These are phyloP conservation scores for Gracilariopsis chorda DNA, from an alignment of 23 red algal genomes.

Conservation along the genomic window DNA sequence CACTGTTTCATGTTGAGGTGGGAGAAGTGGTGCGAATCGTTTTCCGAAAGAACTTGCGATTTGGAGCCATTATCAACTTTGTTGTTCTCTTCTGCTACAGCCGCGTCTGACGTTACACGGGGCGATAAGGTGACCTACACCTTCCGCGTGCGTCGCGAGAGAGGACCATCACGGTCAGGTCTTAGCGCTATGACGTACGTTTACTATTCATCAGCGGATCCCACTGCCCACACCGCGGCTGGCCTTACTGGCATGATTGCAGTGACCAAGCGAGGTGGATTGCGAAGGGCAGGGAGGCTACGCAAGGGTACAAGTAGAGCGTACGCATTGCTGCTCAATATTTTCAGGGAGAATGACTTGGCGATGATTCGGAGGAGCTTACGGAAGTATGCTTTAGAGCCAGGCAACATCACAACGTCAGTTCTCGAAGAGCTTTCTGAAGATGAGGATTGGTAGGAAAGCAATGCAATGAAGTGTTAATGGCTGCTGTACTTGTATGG, in stretches of 20 bases:
- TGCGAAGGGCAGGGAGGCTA: background rate
- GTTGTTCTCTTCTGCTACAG: background rate
- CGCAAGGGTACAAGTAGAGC: constrained; percentile 6
- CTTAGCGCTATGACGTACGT: constrained; percentile 6
- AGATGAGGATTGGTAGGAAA: constrained; percentile 34
- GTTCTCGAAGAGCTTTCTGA: background rate
- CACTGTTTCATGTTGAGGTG: constrained; percentile 24
- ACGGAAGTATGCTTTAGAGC: background rate
- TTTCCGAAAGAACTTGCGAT: constrained; percentile 15
- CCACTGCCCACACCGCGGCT: constrained; percentile 33
- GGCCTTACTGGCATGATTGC: constrained; percentile 40
- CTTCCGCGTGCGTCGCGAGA: constrained; percentile 8
- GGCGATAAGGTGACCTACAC: constrained; percentile 10
- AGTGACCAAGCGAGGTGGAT: background rate
- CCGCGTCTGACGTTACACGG: background rate
- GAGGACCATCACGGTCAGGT: background rate
- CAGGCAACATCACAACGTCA: background rate
- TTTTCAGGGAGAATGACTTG: constrained; percentile 23
- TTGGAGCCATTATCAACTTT: constrained; percentile 4
- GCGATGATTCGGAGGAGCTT: constrained; percentile 29
- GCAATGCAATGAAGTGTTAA: constrained; percentile 31
- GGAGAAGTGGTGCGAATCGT: background rate
- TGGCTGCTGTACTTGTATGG: constrained; percentile 43
- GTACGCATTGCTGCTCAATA: constrained; percentile 11
- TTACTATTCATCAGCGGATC: constrained; percentile 47